Percentiles rank a stretch among this genome's conserved stretches.
Evolutionary conservation across 2,329 filamentous ascomycete species (phyloP).

Genomic region (Leptographium lundbergii): DNA sequence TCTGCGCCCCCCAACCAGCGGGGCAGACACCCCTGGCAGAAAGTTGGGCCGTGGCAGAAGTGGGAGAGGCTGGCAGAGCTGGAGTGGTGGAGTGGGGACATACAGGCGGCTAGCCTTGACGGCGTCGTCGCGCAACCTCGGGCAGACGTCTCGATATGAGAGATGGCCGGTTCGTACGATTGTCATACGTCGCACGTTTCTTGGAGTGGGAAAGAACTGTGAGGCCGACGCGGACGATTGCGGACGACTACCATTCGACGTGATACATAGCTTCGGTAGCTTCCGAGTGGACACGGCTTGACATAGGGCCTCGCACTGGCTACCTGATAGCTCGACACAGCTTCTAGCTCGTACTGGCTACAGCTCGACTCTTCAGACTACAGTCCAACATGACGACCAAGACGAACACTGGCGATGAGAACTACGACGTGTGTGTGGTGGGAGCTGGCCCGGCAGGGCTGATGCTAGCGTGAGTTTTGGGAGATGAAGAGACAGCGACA

Average conservation of each 20-base stretch:
- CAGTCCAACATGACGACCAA: not conserved
- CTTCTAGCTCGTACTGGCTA: no score
- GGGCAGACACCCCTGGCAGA: not conserved
- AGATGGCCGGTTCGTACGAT: not conserved
- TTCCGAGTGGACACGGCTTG: no score
- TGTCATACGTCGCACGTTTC: not conserved
- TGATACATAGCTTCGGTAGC: no score
- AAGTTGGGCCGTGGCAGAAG: no score
- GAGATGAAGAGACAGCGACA: no score
- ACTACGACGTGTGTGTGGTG: constrained; percentile 14
- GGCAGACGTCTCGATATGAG: not conserved
- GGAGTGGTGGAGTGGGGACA: not conserved
- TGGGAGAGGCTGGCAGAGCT: not conserved
- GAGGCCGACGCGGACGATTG: not conserved
- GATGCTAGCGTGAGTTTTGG: constrained; percentile 23
- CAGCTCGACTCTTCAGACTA: no score
- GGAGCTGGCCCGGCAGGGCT: constrained; percentile 21
- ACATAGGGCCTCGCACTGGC: no score
- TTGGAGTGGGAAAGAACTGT: not conserved
- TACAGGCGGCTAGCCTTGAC: not conserved
- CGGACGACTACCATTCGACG: not conserved
- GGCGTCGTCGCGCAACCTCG: not conserved
- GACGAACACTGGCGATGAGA: not conserved
- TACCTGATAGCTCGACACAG: no score
- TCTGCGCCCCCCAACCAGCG: not conserved